Conservation (phyloP, 2,329 filamentous ascomycete species). For the Alternaria ventricosa region DNA sequence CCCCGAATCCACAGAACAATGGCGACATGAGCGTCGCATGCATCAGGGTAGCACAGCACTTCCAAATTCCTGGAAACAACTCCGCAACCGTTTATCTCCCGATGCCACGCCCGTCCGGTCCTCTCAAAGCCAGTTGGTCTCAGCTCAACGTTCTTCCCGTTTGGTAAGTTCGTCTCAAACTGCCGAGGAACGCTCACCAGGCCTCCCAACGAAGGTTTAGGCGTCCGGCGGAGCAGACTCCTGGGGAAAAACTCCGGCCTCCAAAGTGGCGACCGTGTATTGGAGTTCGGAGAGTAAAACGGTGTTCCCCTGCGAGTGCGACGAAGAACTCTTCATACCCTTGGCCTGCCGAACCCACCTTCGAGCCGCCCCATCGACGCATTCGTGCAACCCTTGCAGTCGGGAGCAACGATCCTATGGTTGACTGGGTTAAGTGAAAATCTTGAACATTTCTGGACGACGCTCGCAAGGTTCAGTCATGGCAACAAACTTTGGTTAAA, state of each 20-base stretch:
- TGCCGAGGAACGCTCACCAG: neutral
- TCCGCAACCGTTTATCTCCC: neutral
- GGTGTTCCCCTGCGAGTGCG: too few species aligned
- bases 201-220: neutral
- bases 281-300: neutral
- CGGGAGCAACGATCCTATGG: neutral
- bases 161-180: neutral
- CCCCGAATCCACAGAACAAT: neutral
- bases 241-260: neutral
- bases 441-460: neutral
- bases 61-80: conserved; percentile 1
- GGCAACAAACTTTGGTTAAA: neutral
- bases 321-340: neutral
- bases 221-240: neutral
- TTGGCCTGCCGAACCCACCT: neutral
- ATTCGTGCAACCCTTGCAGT: neutral
- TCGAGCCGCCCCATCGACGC: neutral
- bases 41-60: neutral
- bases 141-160: conserved; percentile 2
- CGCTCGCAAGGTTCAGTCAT: neutral
- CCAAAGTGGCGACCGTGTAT: neutral
- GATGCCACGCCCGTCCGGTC: neutral
- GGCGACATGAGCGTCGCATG: neutral
- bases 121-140: neutral
- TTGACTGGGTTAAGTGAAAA: neutral